Conservation (phyloP, 257 asterid species). For the Phtheirospermum japonicum region DNA sequence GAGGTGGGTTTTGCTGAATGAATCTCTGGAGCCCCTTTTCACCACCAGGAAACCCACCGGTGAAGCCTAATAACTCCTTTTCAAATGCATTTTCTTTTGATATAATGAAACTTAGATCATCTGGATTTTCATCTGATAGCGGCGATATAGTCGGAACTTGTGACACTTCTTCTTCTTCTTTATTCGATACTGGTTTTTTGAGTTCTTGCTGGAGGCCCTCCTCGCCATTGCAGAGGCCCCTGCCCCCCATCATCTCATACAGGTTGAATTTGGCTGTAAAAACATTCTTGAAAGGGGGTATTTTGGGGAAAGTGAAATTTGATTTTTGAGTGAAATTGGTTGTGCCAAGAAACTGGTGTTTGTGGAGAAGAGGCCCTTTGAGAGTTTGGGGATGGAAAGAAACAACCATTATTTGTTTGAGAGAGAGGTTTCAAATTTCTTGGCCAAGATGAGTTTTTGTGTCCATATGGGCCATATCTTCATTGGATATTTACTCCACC, state of each 20-base stretch:
- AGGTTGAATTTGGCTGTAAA: slow-evolving; percentile 58
- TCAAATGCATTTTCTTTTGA: slow-evolving; percentile 50
- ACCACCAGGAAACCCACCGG: slow-evolving; percentile 77
- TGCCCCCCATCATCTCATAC: slow-evolving; percentile 59
- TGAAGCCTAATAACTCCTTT: slow-evolving; percentile 60
- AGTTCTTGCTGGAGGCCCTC: slow-evolving; percentile 51
- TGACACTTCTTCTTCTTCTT: slow-evolving; percentile 29
- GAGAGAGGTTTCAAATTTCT: background rate
- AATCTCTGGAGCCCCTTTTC: slow-evolving; percentile 56
- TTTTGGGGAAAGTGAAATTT: slow-evolving; percentile 24
- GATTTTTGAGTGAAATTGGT: slow-evolving; percentile 27
- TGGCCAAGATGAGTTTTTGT: too few species aligned
- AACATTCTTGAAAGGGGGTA: slow-evolving; percentile 17
- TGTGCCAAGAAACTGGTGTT: slow-evolving; percentile 52
- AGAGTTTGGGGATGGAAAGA: slow-evolving; percentile 42
- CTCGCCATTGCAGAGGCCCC: slow-evolving; percentile 71
- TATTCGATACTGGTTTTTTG: slow-evolving; percentile 31
- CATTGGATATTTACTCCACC: slow-evolving; percentile 12
- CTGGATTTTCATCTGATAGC: slow-evolving; percentile 18
- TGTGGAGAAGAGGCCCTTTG: slow-evolving; percentile 39
- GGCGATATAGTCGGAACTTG: background rate
- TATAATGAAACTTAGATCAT: slow-evolving; percentile 6
- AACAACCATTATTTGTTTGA: slow-evolving; percentile 36
- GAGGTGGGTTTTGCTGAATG: slow-evolving; percentile 59
- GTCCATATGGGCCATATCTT: background rate